These are phyloP conservation scores for Neoboletus subvelutipes DNA, from an alignment of 768 basidiomycete species.

Conservation along the genomic window DNA sequence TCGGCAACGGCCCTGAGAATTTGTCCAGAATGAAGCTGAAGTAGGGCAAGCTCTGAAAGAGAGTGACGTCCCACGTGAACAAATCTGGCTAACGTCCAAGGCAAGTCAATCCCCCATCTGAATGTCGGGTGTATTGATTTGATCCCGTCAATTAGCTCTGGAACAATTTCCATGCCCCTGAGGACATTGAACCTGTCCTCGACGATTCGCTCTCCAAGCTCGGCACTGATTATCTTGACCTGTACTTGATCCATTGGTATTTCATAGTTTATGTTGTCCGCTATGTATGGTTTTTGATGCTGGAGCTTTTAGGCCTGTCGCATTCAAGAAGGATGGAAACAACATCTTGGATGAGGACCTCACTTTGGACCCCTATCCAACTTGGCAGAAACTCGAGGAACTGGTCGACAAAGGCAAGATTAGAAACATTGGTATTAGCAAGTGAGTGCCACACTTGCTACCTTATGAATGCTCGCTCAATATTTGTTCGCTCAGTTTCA, in stretches of 20 bases:
- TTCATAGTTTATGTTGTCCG: conserved; percentile 4
- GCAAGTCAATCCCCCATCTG: conserved; percentile 15
- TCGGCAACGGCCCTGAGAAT: conserved; percentile 4
- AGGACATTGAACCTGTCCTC: conserved; percentile 64
- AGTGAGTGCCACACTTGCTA: conserved; percentile 41
- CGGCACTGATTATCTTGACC: conserved; percentile 69
- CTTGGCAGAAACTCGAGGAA: conserved; percentile 80
- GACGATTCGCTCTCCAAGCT: conserved; percentile 65
- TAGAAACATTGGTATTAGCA: conserved; percentile 81
- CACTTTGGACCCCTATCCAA: conserved; percentile 70
- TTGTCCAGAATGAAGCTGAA: conserved; percentile 62
- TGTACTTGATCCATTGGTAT: conserved; percentile 82
- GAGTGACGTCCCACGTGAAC: conserved; percentile 57
- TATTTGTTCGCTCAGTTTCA: conserved; percentile 45
- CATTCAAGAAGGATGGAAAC: conserved; percentile 54
- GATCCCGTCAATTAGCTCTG: conserved; percentile 48
- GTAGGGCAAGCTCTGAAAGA: conserved; percentile 62
- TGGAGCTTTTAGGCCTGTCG: conserved; percentile 53
- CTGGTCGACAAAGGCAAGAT: conserved; percentile 75
- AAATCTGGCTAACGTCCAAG: conserved; percentile 70
- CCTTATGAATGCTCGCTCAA: background rate
- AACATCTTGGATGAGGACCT: conserved; percentile 51
- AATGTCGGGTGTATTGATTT: background rate
- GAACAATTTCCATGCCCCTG: conserved; percentile 74
- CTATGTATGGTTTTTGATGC: background rate